Percentiles rank a stretch among this genome's conserved stretches.
Evolutionary conservation across 140 eudicot species (phyloP).

Genomic region (Cichorium intybus): DNA sequence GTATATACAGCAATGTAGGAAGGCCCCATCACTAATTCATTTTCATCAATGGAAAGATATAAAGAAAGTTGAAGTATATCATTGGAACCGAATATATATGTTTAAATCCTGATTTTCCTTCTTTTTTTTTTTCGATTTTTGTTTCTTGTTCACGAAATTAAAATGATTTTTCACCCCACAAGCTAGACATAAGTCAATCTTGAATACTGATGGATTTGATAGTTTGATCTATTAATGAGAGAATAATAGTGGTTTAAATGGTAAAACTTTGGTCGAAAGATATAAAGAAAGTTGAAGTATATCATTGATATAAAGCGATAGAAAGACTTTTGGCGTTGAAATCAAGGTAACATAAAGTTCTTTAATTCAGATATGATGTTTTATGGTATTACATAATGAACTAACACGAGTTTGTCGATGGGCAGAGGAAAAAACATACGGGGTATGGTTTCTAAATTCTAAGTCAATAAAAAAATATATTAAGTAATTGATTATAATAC

Average conservation of each 20-base stretch:
- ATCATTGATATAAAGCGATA: not conserved
- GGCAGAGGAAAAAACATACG: not conserved
- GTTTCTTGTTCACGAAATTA: constrained; percentile 9
- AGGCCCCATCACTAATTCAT: too few relatives aligned
- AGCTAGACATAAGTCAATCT: not conserved
- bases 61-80: not conserved
- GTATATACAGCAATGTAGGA: not conserved
- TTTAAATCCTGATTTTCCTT: not conserved
- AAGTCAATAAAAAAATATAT: not conserved
- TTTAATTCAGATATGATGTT: not conserved
- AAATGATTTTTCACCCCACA: constrained; percentile 15
- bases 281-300: not conserved
- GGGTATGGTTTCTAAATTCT: not conserved
- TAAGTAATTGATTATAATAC: not conserved
- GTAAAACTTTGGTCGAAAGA: constrained; percentile 8
- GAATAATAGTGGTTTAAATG: not conserved
- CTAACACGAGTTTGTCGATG: not conserved
- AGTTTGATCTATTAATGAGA: not conserved
- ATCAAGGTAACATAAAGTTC: not conserved
- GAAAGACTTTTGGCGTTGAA: not conserved
- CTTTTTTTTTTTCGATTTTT: not conserved
- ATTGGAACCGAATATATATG: not conserved
- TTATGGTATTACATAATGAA: constrained; percentile 1
- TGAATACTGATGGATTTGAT: not conserved
- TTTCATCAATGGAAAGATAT: not conserved